These are phyloP conservation scores for Hyphopichia wangnamkhiaoensis DNA, from an alignment of 1,139 yeast species.

Conservation along the genomic window DNA sequence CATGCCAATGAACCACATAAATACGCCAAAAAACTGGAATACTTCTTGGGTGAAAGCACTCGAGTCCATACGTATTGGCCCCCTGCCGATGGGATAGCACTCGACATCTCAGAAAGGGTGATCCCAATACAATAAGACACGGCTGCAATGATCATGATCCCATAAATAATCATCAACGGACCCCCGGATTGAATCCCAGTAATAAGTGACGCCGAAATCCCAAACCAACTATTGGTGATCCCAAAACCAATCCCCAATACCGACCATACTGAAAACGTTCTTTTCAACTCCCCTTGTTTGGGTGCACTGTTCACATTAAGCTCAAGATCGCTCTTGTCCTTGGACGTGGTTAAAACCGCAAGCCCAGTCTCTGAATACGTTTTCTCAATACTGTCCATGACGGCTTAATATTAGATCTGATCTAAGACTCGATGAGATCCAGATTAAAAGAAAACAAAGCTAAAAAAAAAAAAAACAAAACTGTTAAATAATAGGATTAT, in stretches of 20 bases:
- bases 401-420: too few species aligned
- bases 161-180: constrained; percentile 66
- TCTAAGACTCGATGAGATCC: too few species aligned
- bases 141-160: constrained; percentile 61
- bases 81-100: constrained; percentile 58
- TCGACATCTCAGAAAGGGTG: constrained; percentile 49
- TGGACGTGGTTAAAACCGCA: not conserved
- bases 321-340: not conserved
- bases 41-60: constrained; percentile 51
- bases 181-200: constrained; percentile 70
- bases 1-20: constrained; percentile 58
- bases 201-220: constrained; percentile 63
- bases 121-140: constrained; percentile 42
- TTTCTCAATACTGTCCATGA: too few species aligned
- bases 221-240: constrained; percentile 67
- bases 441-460: not conserved
- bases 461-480: too few species aligned
- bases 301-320: not conserved
- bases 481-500: not conserved
- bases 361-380: not conserved
- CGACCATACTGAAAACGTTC: constrained; percentile 55
- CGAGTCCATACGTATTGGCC: constrained; percentile 65
- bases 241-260: constrained; percentile 70
- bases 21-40: constrained; percentile 50
- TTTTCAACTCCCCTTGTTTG: constrained; percentile 36